phyloP scores from a whole-genome alignment of 2,329 filamentous ascomycete genomes.

The Exserohilum rostratum region DNA sequence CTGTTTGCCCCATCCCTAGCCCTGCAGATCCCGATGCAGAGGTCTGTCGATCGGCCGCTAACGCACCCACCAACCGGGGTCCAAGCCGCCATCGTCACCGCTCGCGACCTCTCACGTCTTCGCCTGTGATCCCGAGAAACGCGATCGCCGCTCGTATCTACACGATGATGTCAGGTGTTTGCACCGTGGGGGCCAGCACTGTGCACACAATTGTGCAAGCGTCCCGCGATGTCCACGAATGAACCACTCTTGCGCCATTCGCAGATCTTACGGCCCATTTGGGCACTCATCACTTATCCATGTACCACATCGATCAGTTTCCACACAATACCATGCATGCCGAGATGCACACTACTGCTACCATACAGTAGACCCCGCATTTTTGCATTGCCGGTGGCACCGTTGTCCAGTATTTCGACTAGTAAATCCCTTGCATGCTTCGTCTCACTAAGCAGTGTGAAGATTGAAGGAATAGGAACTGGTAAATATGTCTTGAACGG shows the following conservation, averaged over 20 bases:
- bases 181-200: background rate
- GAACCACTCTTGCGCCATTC: constrained; percentile 2
- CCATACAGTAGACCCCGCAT: constrained; percentile 16
- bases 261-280: background rate
- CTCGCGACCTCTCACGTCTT: background rate
- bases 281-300: background rate
- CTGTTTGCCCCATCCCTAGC: constrained; percentile 7
- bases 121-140: background rate
- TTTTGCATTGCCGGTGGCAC: constrained; percentile 30
- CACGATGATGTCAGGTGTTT: background rate
- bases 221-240: background rate
- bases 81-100: constrained; percentile 1
- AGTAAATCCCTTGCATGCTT: constrained; percentile 10
- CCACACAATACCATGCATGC: constrained; percentile 34
- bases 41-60: constrained; percentile 11
- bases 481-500: too few species aligned
- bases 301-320: constrained; percentile 20
- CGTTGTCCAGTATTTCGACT: constrained; percentile 28
- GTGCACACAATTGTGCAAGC: background rate
- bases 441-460: too few species aligned
- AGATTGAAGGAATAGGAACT: too few species aligned
- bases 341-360: constrained; percentile 27
- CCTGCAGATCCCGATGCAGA: constrained; percentile 8
- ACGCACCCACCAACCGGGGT: constrained; percentile 5
- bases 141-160: background rate